Base-by-base conservation (phyloP, 1,284 basidiomycete genomes). In the Puccinia coronata region DNA sequence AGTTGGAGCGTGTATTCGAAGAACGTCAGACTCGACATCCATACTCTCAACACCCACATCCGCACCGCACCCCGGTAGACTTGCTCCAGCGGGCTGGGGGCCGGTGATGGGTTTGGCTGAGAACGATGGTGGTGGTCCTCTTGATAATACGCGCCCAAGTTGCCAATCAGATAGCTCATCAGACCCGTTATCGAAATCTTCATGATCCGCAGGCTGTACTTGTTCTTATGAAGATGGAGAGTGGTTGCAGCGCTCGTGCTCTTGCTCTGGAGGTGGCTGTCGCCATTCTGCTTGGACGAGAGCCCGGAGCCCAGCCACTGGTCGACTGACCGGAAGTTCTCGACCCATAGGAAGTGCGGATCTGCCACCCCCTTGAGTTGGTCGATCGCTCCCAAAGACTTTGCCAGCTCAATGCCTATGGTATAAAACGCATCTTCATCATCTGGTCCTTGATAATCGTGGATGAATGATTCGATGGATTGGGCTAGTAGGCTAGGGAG, bases 101-200 rank as follows among this genome's bases (percentile, higher is more conserved):
- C 23, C 1, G 39, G 25, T 1, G 63, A 16, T 34, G 61, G 12
- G 20, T 4, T 31, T 11, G 18, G 9, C 4, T 25, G 57, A 59
- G 57, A 6, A n/a, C 28, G 57, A 34, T 25, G 14, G 57, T 28
- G 57, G 34, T 59, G 61, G 18, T 31, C 61, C 34, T 39, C 18
- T 23, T 67, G 31, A 25, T 53, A 36, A 18, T 39, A 51, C 2
- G 25, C 43, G 1, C 14, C 49, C 49, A 72, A 8, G 49, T 53
- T 72, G 31, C 70, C 70, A 2, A 72, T 51, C 34, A 72, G 28
- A 36, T 72, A 72, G 20, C 70, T 18, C 70, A 72, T 72, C 70
- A 72, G 25, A n/a, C 70, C 28, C 11, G 53, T 53, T 49, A 53
- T 67, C 8, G 23, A n/a, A 39, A 47, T 8, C 41, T 39, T 67